phyloP scores from a whole-genome alignment of 345 rosid genomes.

The Corymbia maculata region DNA sequence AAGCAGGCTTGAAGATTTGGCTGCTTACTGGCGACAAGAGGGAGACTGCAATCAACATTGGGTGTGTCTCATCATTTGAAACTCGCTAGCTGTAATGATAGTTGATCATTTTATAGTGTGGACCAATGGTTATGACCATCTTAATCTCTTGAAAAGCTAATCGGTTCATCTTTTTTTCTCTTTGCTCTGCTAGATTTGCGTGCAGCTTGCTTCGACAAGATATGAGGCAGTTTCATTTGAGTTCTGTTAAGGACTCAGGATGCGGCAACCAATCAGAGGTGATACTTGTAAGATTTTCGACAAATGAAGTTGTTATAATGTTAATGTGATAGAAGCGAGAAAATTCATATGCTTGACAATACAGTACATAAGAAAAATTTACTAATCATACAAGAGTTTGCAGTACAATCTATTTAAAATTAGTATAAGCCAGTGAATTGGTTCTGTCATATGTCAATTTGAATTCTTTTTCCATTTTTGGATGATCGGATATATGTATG shows the following conservation, averaged over 20 bases:
- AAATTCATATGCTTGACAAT: neutral
- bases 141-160: neutral
- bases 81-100: neutral
- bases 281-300: conserved; percentile 8
- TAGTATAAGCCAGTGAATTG: neutral
- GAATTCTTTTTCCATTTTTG: neutral
- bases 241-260: conserved; percentile 20
- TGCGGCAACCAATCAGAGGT: conserved; percentile 7
- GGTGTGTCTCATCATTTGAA: conserved; percentile 23
- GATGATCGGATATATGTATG: neutral
- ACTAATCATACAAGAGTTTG: neutral
- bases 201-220: conserved; percentile 79
- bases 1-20: conserved; percentile 84
- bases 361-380: neutral
- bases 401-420: neutral
- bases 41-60: conserved; percentile 84
- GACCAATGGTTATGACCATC: neutral
- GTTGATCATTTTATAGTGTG: neutral
- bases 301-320: neutral
- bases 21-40: conserved; percentile 79
- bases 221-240: conserved; percentile 43
- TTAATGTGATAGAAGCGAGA: neutral
- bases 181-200: conserved; percentile 39
- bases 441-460: neutral
- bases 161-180: neutral